Base-by-base conservation (phyloP, 2,329 filamentous ascomycete genomes). In the Stagonosporopsis cucurbitacearum region DNA sequence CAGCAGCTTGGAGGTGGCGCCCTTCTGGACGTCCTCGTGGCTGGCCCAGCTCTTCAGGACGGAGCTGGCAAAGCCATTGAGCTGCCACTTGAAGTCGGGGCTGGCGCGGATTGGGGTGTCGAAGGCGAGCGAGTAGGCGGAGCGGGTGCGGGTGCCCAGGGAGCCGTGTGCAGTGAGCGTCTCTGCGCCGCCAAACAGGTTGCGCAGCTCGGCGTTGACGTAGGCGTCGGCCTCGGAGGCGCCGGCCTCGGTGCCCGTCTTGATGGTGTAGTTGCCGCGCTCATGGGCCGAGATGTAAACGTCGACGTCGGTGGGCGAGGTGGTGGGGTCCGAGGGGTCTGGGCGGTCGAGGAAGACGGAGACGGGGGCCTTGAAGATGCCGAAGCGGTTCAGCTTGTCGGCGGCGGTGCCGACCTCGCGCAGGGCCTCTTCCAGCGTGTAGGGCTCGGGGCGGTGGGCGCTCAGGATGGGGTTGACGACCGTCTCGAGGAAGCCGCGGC, bases 181-280 rank as follows among this genome's bases (percentile, higher is more conserved):
- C 79, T 99, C 95, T 22, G 93, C 95, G 35, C 95, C 95, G 47
- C 95, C 95, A 73, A 99, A 91, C 57, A 99, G 84, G 77, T 99
- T 99, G 65, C 95, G 88, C 81, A 92, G 88, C 47, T 94, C 83
- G 40, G 92, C 83, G 64, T 95, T 94, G 63, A 91, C 88, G 72
- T 96, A 98, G 4, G 93, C 94, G 7, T 93, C 96, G 32, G 94
- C 95, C 77, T 99, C 95, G 20, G 91, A 88, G 71, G 96, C 96
- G 60, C 95, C 95, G 41, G 96, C 84, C 72, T 98, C 94, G 8
- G 95, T 98, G 57, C 95, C 95, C 0, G 93, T 96, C 80, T 96
- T 96, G 69, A 98, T 84, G 56, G 92, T 87, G 70, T 98, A 86
- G 35, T 90, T 88, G 28, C 91, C 89, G 63, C 91, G 88, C 77